Base-by-base conservation (phyloP, 805 yeast genomes). In the Wickerhamomyces rabaulensis region DNA sequence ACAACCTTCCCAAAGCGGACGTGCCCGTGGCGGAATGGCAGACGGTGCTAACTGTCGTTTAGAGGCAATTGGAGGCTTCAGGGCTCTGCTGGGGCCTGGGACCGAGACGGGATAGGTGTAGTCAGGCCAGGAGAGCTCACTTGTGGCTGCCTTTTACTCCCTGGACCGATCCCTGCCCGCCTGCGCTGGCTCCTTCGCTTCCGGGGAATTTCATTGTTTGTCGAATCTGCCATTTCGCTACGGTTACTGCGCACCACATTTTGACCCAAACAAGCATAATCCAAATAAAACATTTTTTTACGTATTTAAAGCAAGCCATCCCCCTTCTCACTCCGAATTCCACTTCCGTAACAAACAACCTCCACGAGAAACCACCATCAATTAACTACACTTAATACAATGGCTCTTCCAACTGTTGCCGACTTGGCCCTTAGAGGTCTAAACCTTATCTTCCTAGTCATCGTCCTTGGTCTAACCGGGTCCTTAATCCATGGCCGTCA, bases 401-500 rank as follows among this genome's bases (percentile, higher is more conserved):
- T 16, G 16, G 35, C n/a, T 13, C 9, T 26, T 13, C 15, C 17
- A 13, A 9, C 12, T 79, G 78, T 80, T 60, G 82, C 85, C 59
- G 96, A 90, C 70, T 71, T 82, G 57, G 67, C 82, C 53, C 76
- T 90, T 60, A 87, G 99, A 75, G 71, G 68, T 39, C 57, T 82
- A 44, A 86, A 88, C 75, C 84, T 91, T 61, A 71, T 80, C 59
- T 82, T 88, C 69, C 76, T 90, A 53, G 81, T 82, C 49, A 79
- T 91, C 61, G 78, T 82, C 46, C 79, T 94, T 52, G 99, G 97
- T 66, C 76, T 92, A 61, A 79, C 94, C 54, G 96, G 90, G 56
- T 84, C 94, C n/a, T 79, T 92, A 60, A 84, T 88, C 49, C 87
- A 87, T 51, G 77, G 85, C 52, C 81, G 78, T 61, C 73, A 78